Percentiles rank a stretch among this genome's conserved stretches.
Evolutionary conservation across 1,139 yeast species (phyloP).

Genomic region (Debaryomyces coudertii): DNA sequence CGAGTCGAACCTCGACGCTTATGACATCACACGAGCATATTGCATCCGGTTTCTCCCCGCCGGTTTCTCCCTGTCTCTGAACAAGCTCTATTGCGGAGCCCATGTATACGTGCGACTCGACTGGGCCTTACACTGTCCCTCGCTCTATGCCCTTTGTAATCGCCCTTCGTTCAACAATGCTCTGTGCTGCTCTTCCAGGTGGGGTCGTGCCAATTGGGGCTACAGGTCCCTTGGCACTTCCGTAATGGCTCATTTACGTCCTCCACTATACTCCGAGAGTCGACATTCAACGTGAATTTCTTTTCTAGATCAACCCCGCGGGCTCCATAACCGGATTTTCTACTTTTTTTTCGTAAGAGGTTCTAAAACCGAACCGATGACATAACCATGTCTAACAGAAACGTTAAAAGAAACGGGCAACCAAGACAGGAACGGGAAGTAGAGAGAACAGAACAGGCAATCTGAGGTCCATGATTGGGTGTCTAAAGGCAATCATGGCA

Average conservation of each 20-base stretch:
- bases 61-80: neutral
- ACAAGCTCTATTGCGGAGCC: no score
- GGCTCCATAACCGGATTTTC: neutral
- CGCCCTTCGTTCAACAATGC: no score
- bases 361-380: neutral
- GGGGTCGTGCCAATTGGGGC: neutral
- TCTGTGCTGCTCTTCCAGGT: neutral
- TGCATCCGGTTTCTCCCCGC: neutral
- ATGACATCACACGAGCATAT: constrained; percentile 5
- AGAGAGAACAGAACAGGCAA: neutral
- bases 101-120: no score
- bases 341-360: neutral
- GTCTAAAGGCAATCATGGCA: no score
- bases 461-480: no score
- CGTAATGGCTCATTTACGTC: neutral
- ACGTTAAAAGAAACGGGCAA: neutral
- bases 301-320: neutral
- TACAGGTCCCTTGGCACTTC: neutral
- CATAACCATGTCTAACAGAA: neutral
- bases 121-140: no score
- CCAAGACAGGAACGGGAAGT: neutral
- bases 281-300: neutral
- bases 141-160: no score
- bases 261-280: neutral
- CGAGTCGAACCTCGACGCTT: neutral